These are phyloP conservation scores for Pythium rhizo-oryzae DNA, from an alignment of 352 stramenopile genomes.

Conservation along the genomic window DNA sequence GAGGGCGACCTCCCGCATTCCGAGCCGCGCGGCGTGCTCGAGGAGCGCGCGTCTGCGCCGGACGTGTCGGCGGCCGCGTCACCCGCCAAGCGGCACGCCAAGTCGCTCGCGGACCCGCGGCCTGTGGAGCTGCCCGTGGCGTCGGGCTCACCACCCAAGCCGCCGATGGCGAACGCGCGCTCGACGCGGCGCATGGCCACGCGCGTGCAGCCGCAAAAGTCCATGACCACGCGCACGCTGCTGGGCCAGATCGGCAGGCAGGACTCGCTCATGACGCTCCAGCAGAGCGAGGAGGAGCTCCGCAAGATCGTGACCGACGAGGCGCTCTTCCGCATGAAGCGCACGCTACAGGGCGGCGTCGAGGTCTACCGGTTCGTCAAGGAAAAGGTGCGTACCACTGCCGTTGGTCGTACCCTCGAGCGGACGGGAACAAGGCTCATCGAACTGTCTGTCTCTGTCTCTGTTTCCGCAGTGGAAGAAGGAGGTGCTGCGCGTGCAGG, in stretches of 20 bases:
- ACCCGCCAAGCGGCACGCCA: conserved; percentile 4
- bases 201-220: conserved; percentile 22
- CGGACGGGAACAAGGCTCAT: not conserved
- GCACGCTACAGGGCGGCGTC: conserved; percentile 14
- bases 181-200: conserved; percentile 23
- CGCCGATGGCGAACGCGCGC: not conserved
- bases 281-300: conserved; percentile 19
- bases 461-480: conserved; percentile 34
- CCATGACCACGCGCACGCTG: conserved; percentile 24
- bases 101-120: not conserved
- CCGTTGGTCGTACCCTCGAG: not conserved
- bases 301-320: conserved; percentile 25
- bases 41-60: not conserved
- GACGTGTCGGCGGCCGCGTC: not conserved
- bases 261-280: conserved; percentile 19
- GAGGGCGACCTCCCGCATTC: not conserved
- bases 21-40: not conserved
- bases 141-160: not conserved
- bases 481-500: conserved; percentile 35
- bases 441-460: not conserved
- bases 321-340: conserved; percentile 15
- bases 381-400: conserved; percentile 11
- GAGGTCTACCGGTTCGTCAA: conserved; percentile 26
- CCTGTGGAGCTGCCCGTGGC: not conserved
- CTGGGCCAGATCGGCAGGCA: conserved; percentile 11